These are phyloP conservation scores for Crepidotus variabilis DNA, from an alignment of 768 basidiomycete genomes.

Conservation along the genomic window DNA sequence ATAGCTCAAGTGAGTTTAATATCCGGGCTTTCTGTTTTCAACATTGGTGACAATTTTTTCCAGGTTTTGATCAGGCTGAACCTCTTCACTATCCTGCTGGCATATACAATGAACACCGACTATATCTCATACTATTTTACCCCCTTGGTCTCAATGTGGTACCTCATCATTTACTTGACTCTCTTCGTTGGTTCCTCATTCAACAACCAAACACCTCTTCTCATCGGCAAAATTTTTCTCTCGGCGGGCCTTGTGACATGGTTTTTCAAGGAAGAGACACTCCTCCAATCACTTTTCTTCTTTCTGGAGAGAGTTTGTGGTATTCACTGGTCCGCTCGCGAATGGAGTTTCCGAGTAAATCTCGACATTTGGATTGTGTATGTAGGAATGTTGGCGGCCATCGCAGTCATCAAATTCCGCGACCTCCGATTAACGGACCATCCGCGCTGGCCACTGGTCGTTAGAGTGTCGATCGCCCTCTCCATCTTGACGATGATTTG, in stretches of 20 bases:
- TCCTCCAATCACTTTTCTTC: constrained; percentile 62
- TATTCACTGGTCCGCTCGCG: constrained; percentile 80
- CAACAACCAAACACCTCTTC: constrained; percentile 67
- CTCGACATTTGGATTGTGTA: constrained; percentile 91
- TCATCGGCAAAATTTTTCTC: constrained; percentile 65
- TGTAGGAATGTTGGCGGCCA: constrained; percentile 76
- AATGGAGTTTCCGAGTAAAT: constrained; percentile 87
- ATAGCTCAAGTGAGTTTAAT: constrained; percentile 62
- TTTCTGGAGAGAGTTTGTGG: constrained; percentile 61
- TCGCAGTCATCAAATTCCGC: constrained; percentile 71
- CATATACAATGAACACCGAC: constrained; percentile 89
- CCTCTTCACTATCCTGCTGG: constrained; percentile 74
- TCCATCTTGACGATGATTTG: constrained; percentile 59
- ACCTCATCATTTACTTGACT: constrained; percentile 79
- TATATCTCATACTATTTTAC: constrained; percentile 92
- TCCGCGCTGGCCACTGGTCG: constrained; percentile 54
- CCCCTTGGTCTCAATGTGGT: constrained; percentile 90
- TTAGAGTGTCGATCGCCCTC: constrained; percentile 43
- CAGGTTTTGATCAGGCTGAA: constrained; percentile 82
- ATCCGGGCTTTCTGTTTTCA: constrained; percentile 1
- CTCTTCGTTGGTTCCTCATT: constrained; percentile 65
- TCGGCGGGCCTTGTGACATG: constrained; percentile 62
- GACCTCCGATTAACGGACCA: constrained; percentile 70
- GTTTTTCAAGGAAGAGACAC: constrained; percentile 61
- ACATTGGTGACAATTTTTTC: constrained; percentile 1